Conservation (phyloP, 495 filamentous ascomycete species). For the Hypoxylon intermedium region DNA sequence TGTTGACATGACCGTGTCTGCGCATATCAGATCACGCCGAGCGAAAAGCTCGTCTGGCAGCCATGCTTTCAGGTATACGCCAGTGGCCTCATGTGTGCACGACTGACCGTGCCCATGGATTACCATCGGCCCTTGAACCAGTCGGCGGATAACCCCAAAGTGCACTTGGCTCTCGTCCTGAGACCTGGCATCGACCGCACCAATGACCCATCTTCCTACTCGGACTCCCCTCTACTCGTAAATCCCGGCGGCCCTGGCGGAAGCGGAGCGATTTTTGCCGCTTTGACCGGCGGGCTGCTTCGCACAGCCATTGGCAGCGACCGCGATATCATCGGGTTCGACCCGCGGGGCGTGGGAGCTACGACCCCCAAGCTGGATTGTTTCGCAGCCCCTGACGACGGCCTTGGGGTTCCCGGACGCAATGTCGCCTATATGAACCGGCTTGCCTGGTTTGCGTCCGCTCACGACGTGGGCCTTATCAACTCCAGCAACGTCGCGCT, state of each 20-base stretch:
- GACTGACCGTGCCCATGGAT: slow-evolving; percentile 65
- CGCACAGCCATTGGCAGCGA: slow-evolving; percentile 51
- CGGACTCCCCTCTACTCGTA: slow-evolving; percentile 34
- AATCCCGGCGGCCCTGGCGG: slow-evolving; percentile 60
- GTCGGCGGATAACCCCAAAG: slow-evolving; percentile 48
- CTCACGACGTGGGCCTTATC: slow-evolving; percentile 41
- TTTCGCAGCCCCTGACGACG: slow-evolving; percentile 34
- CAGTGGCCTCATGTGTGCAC: slow-evolving; percentile 57
- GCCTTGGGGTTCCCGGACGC: slow-evolving; percentile 26
- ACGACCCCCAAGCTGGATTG: slow-evolving; percentile 45
- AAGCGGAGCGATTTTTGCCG: slow-evolving; percentile 51
- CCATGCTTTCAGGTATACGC: slow-evolving; percentile 44
- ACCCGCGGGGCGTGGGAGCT: slow-evolving; percentile 45
- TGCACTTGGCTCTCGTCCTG: slow-evolving; percentile 60
- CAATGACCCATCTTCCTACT: slow-evolving; percentile 50
- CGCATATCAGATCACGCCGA: slow-evolving; percentile 50
- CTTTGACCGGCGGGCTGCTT: slow-evolving; percentile 46
- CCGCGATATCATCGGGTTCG: slow-evolving; percentile 46
- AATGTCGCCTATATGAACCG: slow-evolving; percentile 40
- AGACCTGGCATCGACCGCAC: slow-evolving; percentile 58
- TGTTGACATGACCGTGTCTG: slow-evolving; percentile 17
- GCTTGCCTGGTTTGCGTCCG: slow-evolving; percentile 18
- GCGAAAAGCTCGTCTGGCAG: slow-evolving; percentile 52
- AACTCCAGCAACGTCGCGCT: slow-evolving; percentile 49
- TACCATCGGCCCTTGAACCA: slow-evolving; percentile 51